Evolutionary conservation across 495 filamentous ascomycete species (phyloP).

Genomic region (Bacidia gigantensis): DNA sequence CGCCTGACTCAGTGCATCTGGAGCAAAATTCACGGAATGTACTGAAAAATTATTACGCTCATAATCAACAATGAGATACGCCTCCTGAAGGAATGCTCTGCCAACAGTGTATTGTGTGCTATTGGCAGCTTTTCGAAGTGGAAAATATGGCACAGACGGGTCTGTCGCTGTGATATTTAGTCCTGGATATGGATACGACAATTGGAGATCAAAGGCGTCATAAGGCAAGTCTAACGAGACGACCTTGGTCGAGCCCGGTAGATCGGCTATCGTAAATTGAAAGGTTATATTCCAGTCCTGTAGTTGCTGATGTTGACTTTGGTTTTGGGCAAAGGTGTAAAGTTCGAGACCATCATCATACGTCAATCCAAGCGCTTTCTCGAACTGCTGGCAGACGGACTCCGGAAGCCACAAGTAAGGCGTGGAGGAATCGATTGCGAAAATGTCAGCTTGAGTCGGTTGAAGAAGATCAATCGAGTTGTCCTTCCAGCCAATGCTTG

Average conservation of each 20-base stretch:
- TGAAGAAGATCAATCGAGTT: slow-evolving; percentile 25
- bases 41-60: slow-evolving; percentile 43
- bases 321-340: slow-evolving; percentile 28
- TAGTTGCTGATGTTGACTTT: slow-evolving; percentile 17
- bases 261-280: slow-evolving; percentile 43
- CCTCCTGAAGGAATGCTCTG: slow-evolving; percentile 57
- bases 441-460: slow-evolving; percentile 34
- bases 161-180: slow-evolving; percentile 17
- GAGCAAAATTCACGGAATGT: slow-evolving; percentile 40
- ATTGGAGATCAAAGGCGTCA: slow-evolving; percentile 45
- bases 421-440: slow-evolving; percentile 52
- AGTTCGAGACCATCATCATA: slow-evolving; percentile 41
- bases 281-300: slow-evolving; percentile 26
- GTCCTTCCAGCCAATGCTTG: slow-evolving; percentile 29
- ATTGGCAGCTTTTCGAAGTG: slow-evolving; percentile 38
- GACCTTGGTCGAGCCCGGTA: slow-evolving; percentile 26
- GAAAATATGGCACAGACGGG: slow-evolving; percentile 42
- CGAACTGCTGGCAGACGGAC: slow-evolving; percentile 48
- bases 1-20: slow-evolving; percentile 29
- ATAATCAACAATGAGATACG: slow-evolving; percentile 54
- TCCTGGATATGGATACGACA: slow-evolving; percentile 39
- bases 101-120: slow-evolving; percentile 49
- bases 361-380: slow-evolving; percentile 40
- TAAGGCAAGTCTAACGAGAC: slow-evolving; percentile 52
- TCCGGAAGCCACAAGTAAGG: slow-evolving; percentile 55